Evolutionary conservation across 805 yeast species (phyloP), one percentile per base, ranked within the genome.

Genomic region (Pichia nanzhaoensis): DNA sequence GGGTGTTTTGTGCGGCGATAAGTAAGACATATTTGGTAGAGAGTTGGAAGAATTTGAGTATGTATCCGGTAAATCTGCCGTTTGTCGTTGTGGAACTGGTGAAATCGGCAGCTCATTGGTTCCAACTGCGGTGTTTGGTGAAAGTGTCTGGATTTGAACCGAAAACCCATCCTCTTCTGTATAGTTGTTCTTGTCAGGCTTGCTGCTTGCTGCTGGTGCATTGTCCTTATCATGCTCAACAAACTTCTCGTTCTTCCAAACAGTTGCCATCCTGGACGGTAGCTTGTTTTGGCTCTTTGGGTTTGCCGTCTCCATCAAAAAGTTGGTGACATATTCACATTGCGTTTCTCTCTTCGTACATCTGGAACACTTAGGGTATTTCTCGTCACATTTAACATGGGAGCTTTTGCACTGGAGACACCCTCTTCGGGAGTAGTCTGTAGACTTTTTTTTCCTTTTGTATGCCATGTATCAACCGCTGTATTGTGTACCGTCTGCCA

Each of bases 351-450:
- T 28, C 30, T 43, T 47, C 17, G 3, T 3, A 27, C 53, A 51
- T 17, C 54, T 27, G 14, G 39, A 31, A 20, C 54, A 51, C 3
- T 16, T 16, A 6, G 53, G 51, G 9, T 17, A 17, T n/a, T 34
- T 28, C 42, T 51, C 53, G 39, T 51, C 54, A 36, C 54, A 51
- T 32, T 51, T 51, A n/a, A 51, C 30, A 36, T 51, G 54, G 10
- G 53, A 30, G 9, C 38, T 37, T 37, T 51, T 51, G 37, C 54
- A 51, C 2, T 43, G 34, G 1, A 33, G 5, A 37, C 54, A 51
- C 3, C 54, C 53, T 19, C 34, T 36, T 28, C 50, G 41, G 2
- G 54, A 51, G 19, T 51, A 51, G 7, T 37, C 43, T 22, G 41
- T 33, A 3, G 39, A 9, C 17, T 42, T 40, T 27, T 22, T 45